phyloP scores from a whole-genome alignment of 805 yeast genomes.

The Teunomyces funiuensis region DNA sequence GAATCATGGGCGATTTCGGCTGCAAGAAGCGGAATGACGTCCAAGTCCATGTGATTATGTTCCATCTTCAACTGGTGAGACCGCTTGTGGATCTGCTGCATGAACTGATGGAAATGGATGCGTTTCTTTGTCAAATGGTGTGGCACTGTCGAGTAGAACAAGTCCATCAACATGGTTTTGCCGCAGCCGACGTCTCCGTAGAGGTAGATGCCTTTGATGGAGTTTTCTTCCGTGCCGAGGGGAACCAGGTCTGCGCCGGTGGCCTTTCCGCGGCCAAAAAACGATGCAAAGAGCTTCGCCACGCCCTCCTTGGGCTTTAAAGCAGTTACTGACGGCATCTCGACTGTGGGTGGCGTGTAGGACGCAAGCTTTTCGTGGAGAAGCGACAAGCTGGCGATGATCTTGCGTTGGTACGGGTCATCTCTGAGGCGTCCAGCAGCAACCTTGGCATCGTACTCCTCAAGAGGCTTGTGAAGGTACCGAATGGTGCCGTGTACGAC shows the following conservation, averaged over 20 bases:
- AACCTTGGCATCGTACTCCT: constrained; percentile 51
- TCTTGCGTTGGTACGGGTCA: constrained; percentile 79
- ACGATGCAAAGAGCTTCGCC: constrained; percentile 30
- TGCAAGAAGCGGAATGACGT: constrained; percentile 81
- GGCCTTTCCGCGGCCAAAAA: constrained; percentile 7
- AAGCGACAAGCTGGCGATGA: constrained; percentile 58
- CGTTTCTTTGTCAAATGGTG: constrained; percentile 71
- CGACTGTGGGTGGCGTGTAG: constrained; percentile 65
- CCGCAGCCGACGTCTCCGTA: constrained; percentile 99
- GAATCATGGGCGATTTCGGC: constrained; percentile 75
- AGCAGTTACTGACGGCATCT: constrained; percentile 49
- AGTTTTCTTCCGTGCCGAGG: constrained; percentile 22
- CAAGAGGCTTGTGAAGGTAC: constrained; percentile 45
- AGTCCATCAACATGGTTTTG: constrained; percentile 96
- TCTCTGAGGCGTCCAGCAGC: constrained; percentile 54
- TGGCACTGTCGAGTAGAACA: constrained; percentile 86
- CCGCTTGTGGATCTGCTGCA: constrained; percentile 90
- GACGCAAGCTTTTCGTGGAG: constrained; percentile 53
- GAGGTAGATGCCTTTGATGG: constrained; percentile 79
- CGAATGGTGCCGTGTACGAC: background rate
- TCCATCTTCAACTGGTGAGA: constrained; percentile 69
- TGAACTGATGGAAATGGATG: constrained; percentile 93
- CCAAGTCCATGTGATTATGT: constrained; percentile 60
- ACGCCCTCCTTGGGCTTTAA: constrained; percentile 53
- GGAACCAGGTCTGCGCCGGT: background rate